Evolutionary conservation across 2,329 filamentous ascomycete genomes (phyloP).

Genomic region (Alternaria ventricosa): DNA sequence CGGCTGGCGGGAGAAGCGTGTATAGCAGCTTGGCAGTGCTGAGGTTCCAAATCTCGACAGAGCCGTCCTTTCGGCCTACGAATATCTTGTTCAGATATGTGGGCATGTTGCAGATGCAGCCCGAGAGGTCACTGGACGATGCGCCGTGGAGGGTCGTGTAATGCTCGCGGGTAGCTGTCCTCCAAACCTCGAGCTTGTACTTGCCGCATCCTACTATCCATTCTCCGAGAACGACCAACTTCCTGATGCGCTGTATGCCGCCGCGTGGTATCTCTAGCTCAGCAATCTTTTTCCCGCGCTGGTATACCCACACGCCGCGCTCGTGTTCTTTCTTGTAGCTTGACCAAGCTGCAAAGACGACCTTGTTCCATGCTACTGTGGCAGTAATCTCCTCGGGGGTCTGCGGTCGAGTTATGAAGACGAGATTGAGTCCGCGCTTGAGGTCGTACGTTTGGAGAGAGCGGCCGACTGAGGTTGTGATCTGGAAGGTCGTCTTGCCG

Average conservation of each 20-base stretch:
- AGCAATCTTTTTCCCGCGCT: constrained; percentile 83
- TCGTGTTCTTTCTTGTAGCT: constrained; percentile 59
- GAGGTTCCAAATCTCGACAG: constrained; percentile 96
- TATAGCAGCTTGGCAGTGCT: constrained; percentile 91
- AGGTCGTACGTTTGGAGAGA: constrained; percentile 96
- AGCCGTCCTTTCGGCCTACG: constrained; percentile 83
- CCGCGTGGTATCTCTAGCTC: constrained; percentile 74
- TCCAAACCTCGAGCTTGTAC: constrained; percentile 88
- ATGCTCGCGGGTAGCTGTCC: constrained; percentile 79
- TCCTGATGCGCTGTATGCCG: constrained; percentile 72
- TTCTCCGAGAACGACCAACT: constrained; percentile 82
- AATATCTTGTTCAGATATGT: constrained; percentile 97
- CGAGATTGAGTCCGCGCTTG: constrained; percentile 84
- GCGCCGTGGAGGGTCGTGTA: constrained; percentile 79
- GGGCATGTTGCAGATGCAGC: constrained; percentile 84
- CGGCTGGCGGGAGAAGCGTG: constrained; percentile 78
- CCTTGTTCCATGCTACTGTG: constrained; percentile 84
- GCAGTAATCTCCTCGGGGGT: constrained; percentile 87
- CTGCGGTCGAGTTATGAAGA: constrained; percentile 91
- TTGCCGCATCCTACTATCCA: constrained; percentile 85
- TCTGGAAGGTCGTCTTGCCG: constrained; percentile 94
- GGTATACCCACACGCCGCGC: constrained; percentile 87
- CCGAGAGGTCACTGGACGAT: constrained; percentile 73
- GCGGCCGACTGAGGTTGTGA: constrained; percentile 91
- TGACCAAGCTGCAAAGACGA: constrained; percentile 89